These are phyloP conservation scores for Fusarium sp. DNA, from an alignment of 2,329 filamentous ascomycete species.

Conservation along the genomic window DNA sequence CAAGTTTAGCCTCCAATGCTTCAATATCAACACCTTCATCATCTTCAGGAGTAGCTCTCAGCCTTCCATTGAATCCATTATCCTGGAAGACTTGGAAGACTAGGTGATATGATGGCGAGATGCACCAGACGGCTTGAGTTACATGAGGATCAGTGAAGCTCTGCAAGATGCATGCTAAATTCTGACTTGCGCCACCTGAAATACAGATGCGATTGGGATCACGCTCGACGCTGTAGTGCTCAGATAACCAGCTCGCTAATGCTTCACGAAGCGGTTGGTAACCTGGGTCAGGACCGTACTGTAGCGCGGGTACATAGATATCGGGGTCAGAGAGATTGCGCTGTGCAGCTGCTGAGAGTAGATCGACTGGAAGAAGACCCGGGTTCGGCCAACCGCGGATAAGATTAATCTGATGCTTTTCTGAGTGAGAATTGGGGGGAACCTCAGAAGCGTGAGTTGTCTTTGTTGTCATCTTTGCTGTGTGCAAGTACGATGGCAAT, in stretches of 20 bases:
- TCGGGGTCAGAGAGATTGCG: slow-evolving; percentile 69
- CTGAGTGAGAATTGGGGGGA: slow-evolving; percentile 36
- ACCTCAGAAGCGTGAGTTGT: slow-evolving; percentile 27
- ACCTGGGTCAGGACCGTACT: slow-evolving; percentile 84
- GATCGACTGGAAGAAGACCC: slow-evolving; percentile 70
- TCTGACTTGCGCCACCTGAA: slow-evolving; percentile 87
- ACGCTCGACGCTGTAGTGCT: slow-evolving; percentile 64
- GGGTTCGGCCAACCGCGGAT: slow-evolving; percentile 75
- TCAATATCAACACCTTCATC: slow-evolving; percentile 79
- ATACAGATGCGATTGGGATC: slow-evolving; percentile 76
- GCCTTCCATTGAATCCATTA: slow-evolving; percentile 73
- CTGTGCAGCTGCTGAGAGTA: slow-evolving; percentile 70
- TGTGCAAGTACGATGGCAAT: slow-evolving; percentile 1
- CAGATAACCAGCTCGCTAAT: slow-evolving; percentile 76
- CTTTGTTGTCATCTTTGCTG: slow-evolving; percentile 8
- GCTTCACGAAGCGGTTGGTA: slow-evolving; percentile 74
- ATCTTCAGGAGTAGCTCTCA: slow-evolving; percentile 80
- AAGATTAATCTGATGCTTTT: slow-evolving; percentile 67
- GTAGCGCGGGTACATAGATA: slow-evolving; percentile 71
- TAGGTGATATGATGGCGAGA: slow-evolving; percentile 86
- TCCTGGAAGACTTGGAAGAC: slow-evolving; percentile 88
- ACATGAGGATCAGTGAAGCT: slow-evolving; percentile 83
- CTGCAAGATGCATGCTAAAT: slow-evolving; percentile 78
- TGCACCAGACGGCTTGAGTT: slow-evolving; percentile 82
- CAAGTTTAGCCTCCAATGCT: slow-evolving; percentile 52